Evolutionary conservation across 129 eudicot species (phyloP).

Genomic region (Chrysanthemum lavandulifolium): DNA sequence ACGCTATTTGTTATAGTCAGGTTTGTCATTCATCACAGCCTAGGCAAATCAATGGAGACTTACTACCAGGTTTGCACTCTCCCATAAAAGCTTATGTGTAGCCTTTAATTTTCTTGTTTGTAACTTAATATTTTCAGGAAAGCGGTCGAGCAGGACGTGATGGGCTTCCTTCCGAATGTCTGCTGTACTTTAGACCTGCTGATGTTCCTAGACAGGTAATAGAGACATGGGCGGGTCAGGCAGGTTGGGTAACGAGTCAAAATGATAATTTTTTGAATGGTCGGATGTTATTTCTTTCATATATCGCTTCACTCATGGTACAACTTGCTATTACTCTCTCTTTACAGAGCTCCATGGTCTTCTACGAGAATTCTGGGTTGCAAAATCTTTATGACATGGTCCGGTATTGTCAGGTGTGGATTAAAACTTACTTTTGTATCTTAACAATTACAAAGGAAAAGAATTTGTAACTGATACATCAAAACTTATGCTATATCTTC

Average conservation of each 20-base stretch:
- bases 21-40: conserved; percentile 97
- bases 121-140: conserved; percentile 56
- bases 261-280: neutral
- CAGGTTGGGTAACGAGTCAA: neutral
- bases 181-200: conserved; percentile 88
- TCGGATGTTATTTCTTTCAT: conserved; percentile 3
- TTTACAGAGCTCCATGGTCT: conserved; percentile 95
- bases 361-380: conserved; percentile 90
- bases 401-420: conserved; percentile 83
- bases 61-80: conserved; percentile 76
- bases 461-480: conserved; percentile 8
- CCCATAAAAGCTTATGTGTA: conserved; percentile 4
- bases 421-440: neutral
- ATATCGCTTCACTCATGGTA: conserved; percentile 5
- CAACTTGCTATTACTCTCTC: conserved; percentile 17
- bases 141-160: conserved; percentile 99
- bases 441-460: conserved; percentile 11
- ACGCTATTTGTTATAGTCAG: conserved; percentile 70
- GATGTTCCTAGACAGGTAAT: conserved; percentile 97
- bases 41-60: conserved; percentile 99
- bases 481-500: conserved; percentile 1
- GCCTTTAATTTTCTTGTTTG: conserved; percentile 14
- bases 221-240: neutral
- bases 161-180: conserved; percentile 96
- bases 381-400: conserved; percentile 91